Evolutionary conservation across 2,329 filamentous ascomycete genomes (phyloP).

Genomic region (Chaetomiaceae sp.): DNA sequence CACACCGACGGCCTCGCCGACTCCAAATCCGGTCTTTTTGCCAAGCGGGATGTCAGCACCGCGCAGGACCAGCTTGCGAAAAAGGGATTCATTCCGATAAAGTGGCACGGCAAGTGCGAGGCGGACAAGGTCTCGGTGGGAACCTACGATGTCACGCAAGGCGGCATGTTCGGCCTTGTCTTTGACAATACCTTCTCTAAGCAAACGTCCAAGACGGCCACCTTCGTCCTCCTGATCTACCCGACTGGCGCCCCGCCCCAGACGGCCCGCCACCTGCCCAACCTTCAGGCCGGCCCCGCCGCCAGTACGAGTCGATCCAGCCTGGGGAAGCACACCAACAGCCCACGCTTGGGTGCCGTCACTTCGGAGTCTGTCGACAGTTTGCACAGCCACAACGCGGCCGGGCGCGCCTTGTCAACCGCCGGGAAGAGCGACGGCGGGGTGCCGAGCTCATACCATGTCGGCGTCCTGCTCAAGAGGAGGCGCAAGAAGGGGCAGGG

Average conservation of each 20-base stretch:
- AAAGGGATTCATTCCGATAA: conserved; percentile 63
- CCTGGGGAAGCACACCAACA: conserved; percentile 40
- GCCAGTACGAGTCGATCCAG: conserved; percentile 44
- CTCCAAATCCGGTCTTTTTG: conserved; percentile 41
- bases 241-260: conserved; percentile 75
- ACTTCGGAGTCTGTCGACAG: conserved; percentile 55
- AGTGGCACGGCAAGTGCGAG: conserved; percentile 93
- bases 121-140: conserved; percentile 92
- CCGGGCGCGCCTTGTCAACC: conserved; percentile 39
- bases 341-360: conserved; percentile 38
- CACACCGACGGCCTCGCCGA: conserved; percentile 35
- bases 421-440: conserved; percentile 47
- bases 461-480: conserved; percentile 80
- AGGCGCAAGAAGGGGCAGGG: conserved; percentile 90
- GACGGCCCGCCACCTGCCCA: conserved; percentile 63
- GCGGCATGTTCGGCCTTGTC: conserved; percentile 91
- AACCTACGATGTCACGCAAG: conserved; percentile 75
- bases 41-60: conserved; percentile 52
- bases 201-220: conserved; percentile 87
- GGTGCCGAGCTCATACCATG: conserved; percentile 58
- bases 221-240: conserved; percentile 90
- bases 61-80: conserved; percentile 58
- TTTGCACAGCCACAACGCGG: conserved; percentile 45
- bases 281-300: conserved; percentile 39
- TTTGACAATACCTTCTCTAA: conserved; percentile 99